A percentile compares a stretch with the other conserved stretches of the same genome.
Evolutionary conservation across 164 flowering plant genomes (phyloP).

Genomic region (Cinnamomum micranthum): DNA sequence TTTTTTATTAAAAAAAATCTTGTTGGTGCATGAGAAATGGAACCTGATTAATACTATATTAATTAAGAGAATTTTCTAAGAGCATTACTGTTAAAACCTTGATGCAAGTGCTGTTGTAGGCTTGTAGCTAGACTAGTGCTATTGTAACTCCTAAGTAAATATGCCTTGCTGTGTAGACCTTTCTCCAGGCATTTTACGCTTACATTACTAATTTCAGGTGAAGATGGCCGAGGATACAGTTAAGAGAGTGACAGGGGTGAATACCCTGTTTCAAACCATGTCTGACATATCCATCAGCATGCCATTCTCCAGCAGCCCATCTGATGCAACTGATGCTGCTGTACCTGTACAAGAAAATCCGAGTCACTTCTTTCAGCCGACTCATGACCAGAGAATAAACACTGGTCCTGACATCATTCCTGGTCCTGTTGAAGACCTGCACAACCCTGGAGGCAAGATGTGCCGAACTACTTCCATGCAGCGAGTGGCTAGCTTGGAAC

Average conservation of each 20-base stretch:
- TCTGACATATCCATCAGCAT: constrained; percentile 48
- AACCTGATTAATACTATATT: too few species aligned
- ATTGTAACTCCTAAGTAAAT: too few species aligned
- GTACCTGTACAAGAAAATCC: constrained; percentile 62
- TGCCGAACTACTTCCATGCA: constrained; percentile 70
- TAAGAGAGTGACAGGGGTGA: constrained; percentile 76
- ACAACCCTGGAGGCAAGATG: constrained; percentile 39
- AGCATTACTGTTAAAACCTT: too few species aligned
- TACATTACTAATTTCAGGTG: constrained; percentile 45
- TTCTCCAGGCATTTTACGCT: not conserved
- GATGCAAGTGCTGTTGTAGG: too few species aligned
- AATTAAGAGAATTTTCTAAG: too few species aligned
- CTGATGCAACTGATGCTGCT: constrained; percentile 69
- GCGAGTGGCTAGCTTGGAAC: constrained; percentile 90
- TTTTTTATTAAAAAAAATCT: too few species aligned
- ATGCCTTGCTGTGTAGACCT: too few species aligned
- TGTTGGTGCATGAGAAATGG: too few species aligned
- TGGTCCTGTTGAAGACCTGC: constrained; percentile 28
- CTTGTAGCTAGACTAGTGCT: too few species aligned
- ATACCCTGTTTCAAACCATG: constrained; percentile 60
- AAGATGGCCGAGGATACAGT: constrained; percentile 93
- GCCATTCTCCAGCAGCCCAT: constrained; percentile 53
- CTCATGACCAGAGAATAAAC: constrained; percentile 33
- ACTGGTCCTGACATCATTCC: constrained; percentile 39
- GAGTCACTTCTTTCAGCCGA: constrained; percentile 40